Evolutionary conservation across 441 rosid species (phyloP).

Genomic region (Aquilaria agallochum): DNA sequence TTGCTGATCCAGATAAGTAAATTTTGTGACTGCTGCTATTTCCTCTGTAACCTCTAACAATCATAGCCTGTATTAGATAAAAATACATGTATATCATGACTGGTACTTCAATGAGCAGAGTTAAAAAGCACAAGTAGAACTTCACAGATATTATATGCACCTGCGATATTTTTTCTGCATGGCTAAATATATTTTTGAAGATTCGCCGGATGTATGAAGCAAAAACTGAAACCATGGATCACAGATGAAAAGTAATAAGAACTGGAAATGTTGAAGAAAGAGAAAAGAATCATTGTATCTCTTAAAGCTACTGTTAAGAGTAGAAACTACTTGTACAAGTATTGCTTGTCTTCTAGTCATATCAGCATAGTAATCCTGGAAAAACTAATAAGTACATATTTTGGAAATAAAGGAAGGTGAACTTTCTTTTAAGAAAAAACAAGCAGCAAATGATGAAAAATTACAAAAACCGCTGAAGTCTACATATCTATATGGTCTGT

Average conservation of each 20-base stretch:
- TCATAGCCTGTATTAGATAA: slow-evolving; percentile 68
- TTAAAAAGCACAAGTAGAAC: not conserved
- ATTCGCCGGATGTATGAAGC: slow-evolving; percentile 75
- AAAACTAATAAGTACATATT: too few species aligned
- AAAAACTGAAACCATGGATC: slow-evolving; percentile 45
- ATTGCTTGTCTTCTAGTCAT: too few species aligned
- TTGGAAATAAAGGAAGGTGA: too few species aligned
- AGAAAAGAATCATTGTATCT: too few species aligned
- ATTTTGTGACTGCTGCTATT: slow-evolving; percentile 68
- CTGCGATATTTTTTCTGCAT: slow-evolving; percentile 96
- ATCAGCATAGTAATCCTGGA: too few species aligned
- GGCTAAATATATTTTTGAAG: slow-evolving; percentile 85
- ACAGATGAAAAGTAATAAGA: slow-evolving; percentile 1
- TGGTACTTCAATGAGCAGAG: not conserved
- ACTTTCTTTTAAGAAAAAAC: too few species aligned
- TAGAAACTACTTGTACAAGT: too few species aligned
- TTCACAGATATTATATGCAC: slow-evolving; percentile 23
- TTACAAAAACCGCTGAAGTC: too few species aligned
- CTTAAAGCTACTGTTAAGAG: too few species aligned
- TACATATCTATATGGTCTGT: too few species aligned
- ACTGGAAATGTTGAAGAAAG: slow-evolving; percentile 8
- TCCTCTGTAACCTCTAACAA: slow-evolving; percentile 89
- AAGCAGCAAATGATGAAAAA: too few species aligned
- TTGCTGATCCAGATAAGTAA: slow-evolving; percentile 50
- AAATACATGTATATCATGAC: not conserved